Base-by-base conservation (phyloP, 106 monocot species). In the Dendrobium huoshanense region DNA sequence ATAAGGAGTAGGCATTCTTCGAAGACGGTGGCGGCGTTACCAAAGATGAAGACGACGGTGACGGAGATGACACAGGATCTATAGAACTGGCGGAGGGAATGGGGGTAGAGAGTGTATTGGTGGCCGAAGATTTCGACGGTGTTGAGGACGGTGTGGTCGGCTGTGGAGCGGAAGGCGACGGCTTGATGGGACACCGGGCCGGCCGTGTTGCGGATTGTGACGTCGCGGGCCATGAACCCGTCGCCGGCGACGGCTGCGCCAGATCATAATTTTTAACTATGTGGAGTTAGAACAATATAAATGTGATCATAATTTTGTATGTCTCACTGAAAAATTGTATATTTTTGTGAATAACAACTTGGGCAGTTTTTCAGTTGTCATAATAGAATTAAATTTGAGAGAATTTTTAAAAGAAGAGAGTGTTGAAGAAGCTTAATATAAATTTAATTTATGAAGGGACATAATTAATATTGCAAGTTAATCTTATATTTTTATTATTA, bases 41-140 rank as follows among this genome's bases (percentile, higher is more conserved):
- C 93, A 82, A 93, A 93, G 80, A 93, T 85, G 90, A 93, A 93
- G 73, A 91, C 93, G 72, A 93, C 93, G 16, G 93, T 93, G 80
- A 91, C 93, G 18, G 83, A 76, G 64, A 93, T 84, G 75, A 83
- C 81, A 77, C 93, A 93, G 42, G 81, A 82, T 4, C 70, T 85
- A 85, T 91, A 93, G 79, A 78, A 87, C 82, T 93, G 93, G 73
- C 93, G 90, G 56, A 93, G 85, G 29, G 90, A 80, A 80, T 87
- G 90, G 24, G 84, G 85, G 77, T 93, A 93, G 27, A 93, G 88
- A 8, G 93, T 93, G 87, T 93, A 91, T 77, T 91, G 93, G 82
- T 93, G 87, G 31, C 93, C 93, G 29, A 78, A 29, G 80, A 93
- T 81, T 75, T 93, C 93, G 17, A 93, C 93, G 15, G 76, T 58